Evolutionary conservation across 1,139 yeast species (phyloP), one percentile per base, ranked within the genome.

Genomic region (Yarrowia galli): DNA sequence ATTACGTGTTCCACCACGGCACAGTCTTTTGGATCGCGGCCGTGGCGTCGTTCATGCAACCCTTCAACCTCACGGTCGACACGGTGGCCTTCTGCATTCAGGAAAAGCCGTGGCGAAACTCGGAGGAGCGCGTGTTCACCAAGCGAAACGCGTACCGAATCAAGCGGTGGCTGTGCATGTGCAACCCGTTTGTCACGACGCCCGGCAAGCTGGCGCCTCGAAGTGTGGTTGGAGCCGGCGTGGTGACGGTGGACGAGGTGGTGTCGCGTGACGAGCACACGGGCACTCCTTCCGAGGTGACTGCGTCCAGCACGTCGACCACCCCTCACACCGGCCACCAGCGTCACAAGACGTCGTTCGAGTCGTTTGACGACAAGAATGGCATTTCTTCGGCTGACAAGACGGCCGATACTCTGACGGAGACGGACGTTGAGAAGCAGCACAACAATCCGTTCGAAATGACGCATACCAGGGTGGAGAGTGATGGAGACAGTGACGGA

Each of bases 41-140:
- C 65, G 78, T 89, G 70, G 87, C 90, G 16, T 89, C 96, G 0
- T 88, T 88, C 73, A 86, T 88, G 83, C 92, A 89, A 76, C 95
- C 97, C 1, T 83, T 90, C 71, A 89, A 88, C 76, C 93, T 97
- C 65, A 83, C 88, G 64, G 87, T 92, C 46, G 97, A 92, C 75
- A 83, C 93, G 0, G 71, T 86, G 45, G 97, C 92, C 16, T 92
- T 91, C 74, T 80, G 89, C 58, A 84, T 87, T 71, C 83, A 97
- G 67, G 97, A 92, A 76, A 84, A 81, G 69, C 97, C 97, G 1
- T 89, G 93, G 93, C 79, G 81, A 65, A 80, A 83, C 70, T 71
- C 70, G 72, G 77, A 42, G 68, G 77, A 71, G 68, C 71, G 70
- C 36, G 71, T 72, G 49, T 76, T 72, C 73, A 75, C 71, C 54